Conservation (phyloP, 805 yeast genomes). For the Schwanniomyces pseudopolymorphus region DNA sequence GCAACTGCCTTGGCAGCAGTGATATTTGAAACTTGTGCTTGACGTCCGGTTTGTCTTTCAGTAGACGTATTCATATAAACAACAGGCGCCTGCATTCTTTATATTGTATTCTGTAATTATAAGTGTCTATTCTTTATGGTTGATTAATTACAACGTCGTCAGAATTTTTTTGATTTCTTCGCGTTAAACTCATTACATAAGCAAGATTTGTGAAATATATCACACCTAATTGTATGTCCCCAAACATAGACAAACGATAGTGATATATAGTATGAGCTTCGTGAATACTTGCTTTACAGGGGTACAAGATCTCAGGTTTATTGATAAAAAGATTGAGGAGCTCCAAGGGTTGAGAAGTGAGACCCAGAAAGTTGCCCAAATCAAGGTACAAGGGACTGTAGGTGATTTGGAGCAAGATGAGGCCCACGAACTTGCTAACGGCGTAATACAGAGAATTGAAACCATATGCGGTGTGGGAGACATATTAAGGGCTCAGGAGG, state of each 20-base stretch:
- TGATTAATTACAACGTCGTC: conserved; percentile 1
- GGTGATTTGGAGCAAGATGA: background rate
- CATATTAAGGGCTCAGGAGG: background rate
- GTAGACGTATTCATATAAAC: conserved; percentile 68
- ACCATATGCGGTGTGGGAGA: background rate
- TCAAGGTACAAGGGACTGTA: background rate
- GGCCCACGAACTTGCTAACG: background rate
- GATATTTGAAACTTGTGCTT: conserved; percentile 94
- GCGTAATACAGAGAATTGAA: background rate
- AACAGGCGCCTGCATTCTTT: conserved; percentile 47
- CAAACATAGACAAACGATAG: background rate
- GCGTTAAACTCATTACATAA: conserved; percentile 1
- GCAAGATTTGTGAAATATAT: background rate
- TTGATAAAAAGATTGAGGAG: conserved; percentile 24
- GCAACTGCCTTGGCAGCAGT: conserved; percentile 99
- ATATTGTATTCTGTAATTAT: background rate
- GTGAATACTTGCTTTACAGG: conserved; percentile 35
- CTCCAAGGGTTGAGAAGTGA: conserved; percentile 18
- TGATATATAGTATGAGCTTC: conserved; percentile 18
- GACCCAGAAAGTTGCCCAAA: conserved; percentile 7
- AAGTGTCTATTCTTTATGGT: background rate
- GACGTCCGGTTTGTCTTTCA: conserved; percentile 93
- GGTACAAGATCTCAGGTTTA: conserved; percentile 29
- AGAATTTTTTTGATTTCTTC: conserved; percentile 3
- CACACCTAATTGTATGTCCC: background rate